Evolutionary conservation across 768 basidiomycete genomes (phyloP), one percentile per base, ranked within the genome.

Genomic region (Mycena vitilis): DNA sequence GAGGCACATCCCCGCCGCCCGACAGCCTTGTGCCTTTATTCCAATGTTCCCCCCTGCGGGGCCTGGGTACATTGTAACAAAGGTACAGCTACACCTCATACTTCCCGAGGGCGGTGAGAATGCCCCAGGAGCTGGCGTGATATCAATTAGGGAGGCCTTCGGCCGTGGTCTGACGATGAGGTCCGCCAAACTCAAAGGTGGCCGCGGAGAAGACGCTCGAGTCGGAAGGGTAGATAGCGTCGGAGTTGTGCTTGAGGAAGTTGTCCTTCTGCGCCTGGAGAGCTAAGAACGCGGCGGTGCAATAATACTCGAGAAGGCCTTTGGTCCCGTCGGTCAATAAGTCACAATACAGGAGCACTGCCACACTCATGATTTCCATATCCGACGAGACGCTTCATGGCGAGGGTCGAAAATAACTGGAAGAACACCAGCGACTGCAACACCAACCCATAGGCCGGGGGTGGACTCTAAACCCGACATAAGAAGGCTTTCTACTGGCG

Each of bases 341-440:
- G 5, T 0, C 3, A 42, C 38, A 56, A 12, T 20, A 57, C n/a
- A 23, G 23, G 12, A n/a, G 37, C 55, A 56, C 20, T 22, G 37
- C 22, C 38, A 23, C 36, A 56, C 55, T 56, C n/a, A 56, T 38
- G n/a, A 38, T 40, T 56, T n/a, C 55, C 55, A 40, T 56, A 56
- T 8, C 20, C 20, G 38, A 56, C 20, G 6, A 56, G 13, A 0
- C 55, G 55, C 55, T 40, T 22, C 38, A 56, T 56, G 13, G 55
- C 55, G 6, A 56, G 16, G 5, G 10, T 22, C 1, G 55, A 40
- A 12, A 56, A 40, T 20, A 56, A 15, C 55, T 56, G 55, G 38
- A 56, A 56, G 37, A 56, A 40, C 1, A 42, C n/a, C 10, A 56
- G n/a, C 1, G 38, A n/a, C 5, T 56, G 22, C 36, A 56, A 23